Evolutionary conservation across 2,329 filamentous ascomycete genomes (phyloP).

Genomic region (Cercospora zeae-maydis): DNA sequence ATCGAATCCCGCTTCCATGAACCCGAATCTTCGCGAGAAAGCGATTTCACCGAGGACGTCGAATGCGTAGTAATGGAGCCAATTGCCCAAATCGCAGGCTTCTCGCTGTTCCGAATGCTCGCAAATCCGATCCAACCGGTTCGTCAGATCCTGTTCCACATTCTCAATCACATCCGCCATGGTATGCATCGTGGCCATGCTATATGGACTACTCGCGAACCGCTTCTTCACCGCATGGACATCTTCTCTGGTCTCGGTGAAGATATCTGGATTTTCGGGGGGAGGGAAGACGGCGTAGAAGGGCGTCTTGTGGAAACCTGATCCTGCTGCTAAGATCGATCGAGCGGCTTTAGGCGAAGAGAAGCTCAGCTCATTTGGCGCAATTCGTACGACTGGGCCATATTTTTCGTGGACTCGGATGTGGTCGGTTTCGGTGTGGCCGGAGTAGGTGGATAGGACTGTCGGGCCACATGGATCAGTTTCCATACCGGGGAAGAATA

Average conservation of each 20-base stretch:
- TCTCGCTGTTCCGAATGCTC: conserved; percentile 22
- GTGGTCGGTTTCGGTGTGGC: conserved; percentile 30
- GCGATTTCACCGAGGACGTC: conserved; percentile 40
- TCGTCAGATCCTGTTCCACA: conserved; percentile 47
- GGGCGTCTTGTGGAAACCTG: conserved; percentile 34
- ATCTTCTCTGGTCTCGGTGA: conserved; percentile 54
- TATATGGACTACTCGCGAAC: conserved; percentile 44
- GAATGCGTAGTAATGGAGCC: conserved; percentile 39
- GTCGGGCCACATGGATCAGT: too few relatives aligned
- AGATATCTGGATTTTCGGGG: conserved; percentile 57
- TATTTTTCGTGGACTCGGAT: conserved; percentile 27
- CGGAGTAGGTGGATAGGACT: conserved; percentile 27
- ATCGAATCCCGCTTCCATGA: conserved; percentile 50
- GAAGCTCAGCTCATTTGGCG: conserved; percentile 34
- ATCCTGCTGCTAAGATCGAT: conserved; percentile 33
- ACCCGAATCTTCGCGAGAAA: conserved; percentile 49
- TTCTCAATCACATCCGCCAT: conserved; percentile 52
- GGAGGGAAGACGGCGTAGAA: conserved; percentile 51
- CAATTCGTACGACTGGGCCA: conserved; percentile 33
- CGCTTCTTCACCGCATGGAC: conserved; percentile 56
- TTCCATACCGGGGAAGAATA: not conserved
- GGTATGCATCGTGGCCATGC: conserved; percentile 54
- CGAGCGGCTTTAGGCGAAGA: conserved; percentile 32
- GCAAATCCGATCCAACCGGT: conserved; percentile 45
- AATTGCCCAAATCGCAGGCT: conserved; percentile 47